phyloP scores from a whole-genome alignment of 2,329 filamentous ascomycete genomes.

The Paraconiothyrium brasiliense region DNA sequence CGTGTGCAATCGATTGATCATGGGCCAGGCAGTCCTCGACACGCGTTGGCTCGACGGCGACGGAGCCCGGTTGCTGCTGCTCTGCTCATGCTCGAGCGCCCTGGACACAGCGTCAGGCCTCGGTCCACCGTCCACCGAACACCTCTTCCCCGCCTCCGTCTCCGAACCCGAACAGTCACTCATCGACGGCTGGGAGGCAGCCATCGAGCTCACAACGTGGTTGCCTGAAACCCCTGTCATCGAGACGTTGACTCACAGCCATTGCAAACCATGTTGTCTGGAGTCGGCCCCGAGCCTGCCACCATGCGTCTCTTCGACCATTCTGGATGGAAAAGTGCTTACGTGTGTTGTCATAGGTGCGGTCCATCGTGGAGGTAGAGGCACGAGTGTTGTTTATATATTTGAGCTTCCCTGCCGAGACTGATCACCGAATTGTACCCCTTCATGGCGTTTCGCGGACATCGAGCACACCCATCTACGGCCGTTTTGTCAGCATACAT shows the following conservation, averaged over 20 bases:
- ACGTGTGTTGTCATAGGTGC: background rate
- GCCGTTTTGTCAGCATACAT: background rate
- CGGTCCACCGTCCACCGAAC: background rate
- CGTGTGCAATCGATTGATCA: no score
- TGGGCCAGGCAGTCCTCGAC: no score
- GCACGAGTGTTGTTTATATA: background rate
- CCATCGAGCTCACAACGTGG: background rate
- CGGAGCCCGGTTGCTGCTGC: background rate
- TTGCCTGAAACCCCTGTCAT: background rate
- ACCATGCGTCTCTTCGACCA: background rate
- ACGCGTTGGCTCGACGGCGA: no score
- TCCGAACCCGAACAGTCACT: background rate
- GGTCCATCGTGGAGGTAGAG: background rate
- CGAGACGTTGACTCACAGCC: no score
- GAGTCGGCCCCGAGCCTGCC: background rate
- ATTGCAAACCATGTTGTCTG: no score
- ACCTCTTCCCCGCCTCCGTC: background rate
- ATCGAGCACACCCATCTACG: background rate
- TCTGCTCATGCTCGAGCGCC: no score
- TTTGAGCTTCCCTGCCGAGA: background rate
- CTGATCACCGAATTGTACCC: constrained; percentile 1
- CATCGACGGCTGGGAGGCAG: no score
- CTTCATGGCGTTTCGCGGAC: background rate
- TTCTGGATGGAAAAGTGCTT: background rate
- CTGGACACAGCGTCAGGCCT: background rate